Conservation (phyloP, 1,284 basidiomycete species). For the Inonotus obliquus region DNA sequence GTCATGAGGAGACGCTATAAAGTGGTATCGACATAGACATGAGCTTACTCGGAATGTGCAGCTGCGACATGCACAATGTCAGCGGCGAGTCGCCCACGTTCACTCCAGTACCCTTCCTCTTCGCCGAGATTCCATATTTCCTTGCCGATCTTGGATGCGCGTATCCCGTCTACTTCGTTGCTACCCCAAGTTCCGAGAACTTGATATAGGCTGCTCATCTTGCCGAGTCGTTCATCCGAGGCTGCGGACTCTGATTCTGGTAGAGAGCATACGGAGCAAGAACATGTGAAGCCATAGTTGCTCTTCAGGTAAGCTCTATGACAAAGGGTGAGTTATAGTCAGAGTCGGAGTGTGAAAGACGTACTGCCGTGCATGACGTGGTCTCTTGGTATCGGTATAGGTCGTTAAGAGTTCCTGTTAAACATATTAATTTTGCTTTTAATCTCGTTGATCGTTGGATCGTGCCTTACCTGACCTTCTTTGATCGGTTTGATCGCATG, state of each 20-base stretch:
- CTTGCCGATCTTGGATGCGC: slow-evolving; percentile 43
- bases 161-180: slow-evolving; percentile 37
- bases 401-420: slow-evolving; percentile 55
- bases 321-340: neutral
- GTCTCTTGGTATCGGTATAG: slow-evolving; percentile 50
- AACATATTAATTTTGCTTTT: neutral
- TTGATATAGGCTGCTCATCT: slow-evolving; percentile 41
- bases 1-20: neutral
- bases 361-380: slow-evolving; percentile 48
- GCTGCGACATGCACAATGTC: slow-evolving; percentile 55
- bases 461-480: slow-evolving; percentile 41
- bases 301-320: slow-evolving; percentile 41
- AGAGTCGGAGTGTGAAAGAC: slow-evolving; percentile 12
- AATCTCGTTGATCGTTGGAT: neutral
- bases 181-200: slow-evolving; percentile 45
- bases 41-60: slow-evolving; percentile 55
- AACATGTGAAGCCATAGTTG: slow-evolving; percentile 54
- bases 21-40: neutral
- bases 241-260: slow-evolving; percentile 38
- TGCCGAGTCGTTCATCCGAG: slow-evolving; percentile 45
- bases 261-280: slow-evolving; percentile 51
- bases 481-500: slow-evolving; percentile 50
- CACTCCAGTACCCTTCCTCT: slow-evolving; percentile 58
- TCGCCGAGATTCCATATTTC: slow-evolving; percentile 52
- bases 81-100: slow-evolving; percentile 54